phyloP scores from a whole-genome alignment of 805 yeast species.

The Ogataea dorogensis region DNA sequence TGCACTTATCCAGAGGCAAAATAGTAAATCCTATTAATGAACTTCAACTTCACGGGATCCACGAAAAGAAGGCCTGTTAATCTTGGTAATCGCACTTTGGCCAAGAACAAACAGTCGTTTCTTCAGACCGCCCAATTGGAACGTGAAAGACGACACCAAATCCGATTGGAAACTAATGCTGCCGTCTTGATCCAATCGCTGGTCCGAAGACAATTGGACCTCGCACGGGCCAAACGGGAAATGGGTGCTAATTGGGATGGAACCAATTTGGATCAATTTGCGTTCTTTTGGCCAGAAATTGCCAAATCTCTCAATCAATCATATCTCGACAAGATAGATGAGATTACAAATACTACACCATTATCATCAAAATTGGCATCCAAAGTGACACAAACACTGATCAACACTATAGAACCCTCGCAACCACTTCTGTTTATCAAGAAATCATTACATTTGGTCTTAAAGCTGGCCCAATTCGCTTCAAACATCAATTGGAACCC shows the following conservation, averaged over 20 bases:
- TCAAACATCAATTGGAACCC: conserved; percentile 5
- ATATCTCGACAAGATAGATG: conserved; percentile 14
- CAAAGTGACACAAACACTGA: conserved; percentile 2
- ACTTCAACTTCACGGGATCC: conserved; percentile 33
- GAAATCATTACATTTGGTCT: conserved; percentile 4
- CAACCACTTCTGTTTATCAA: neutral
- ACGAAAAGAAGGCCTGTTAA: conserved; percentile 46
- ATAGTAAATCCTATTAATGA: conserved; percentile 17
- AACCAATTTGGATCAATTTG: conserved; percentile 27
- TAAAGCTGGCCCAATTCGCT: conserved; percentile 1
- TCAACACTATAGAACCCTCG: conserved; percentile 2
- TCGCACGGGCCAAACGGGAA: conserved; percentile 26
- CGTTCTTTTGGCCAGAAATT: conserved; percentile 28
- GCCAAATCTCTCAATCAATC: conserved; percentile 12
- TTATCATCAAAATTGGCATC: neutral
- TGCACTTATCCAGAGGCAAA: conserved; percentile 12
- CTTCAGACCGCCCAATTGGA: conserved; percentile 67
- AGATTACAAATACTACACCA: neutral
- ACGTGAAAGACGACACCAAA: conserved; percentile 61
- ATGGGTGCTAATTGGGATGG: conserved; percentile 28
- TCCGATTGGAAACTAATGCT: conserved; percentile 48
- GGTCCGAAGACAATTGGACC: conserved; percentile 41
- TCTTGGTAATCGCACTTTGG: conserved; percentile 36
- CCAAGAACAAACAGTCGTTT: conserved; percentile 40
- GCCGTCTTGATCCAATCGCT: conserved; percentile 49